Evolutionary conservation across 306 rosid species (phyloP), one percentile per base, ranked within the genome.

Genomic region (Acacia confusa): DNA sequence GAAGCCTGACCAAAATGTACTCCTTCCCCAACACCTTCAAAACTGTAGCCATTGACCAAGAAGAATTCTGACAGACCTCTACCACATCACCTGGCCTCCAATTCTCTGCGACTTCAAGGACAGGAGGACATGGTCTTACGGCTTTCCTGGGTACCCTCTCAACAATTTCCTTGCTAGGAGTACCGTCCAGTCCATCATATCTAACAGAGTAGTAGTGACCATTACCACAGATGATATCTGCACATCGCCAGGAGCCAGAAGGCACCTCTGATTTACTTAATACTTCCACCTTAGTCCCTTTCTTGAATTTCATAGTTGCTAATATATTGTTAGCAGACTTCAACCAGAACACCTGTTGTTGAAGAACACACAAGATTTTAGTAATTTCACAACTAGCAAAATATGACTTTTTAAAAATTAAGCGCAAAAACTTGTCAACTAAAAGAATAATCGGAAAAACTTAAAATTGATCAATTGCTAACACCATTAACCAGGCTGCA

Each of bases 41-140:
- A 88, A 96, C 84, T 38, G 90, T 87, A 57, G 98, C 97, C 94
- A 96, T 88, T 86, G 86, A 92, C 99, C 99, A 96, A 3, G 95
- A 89, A 50, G 84, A 86, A 65, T 88, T 88, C 75, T 86, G 89
- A 61, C 91, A 88, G 57, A 91, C 92, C 92, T 96, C 99, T 14
- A 92, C 88, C 53, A 96, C 83, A 79, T 90, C 98, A 77, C 99
- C 97, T 2, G 91, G 82, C 70, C 77, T 86, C 97, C 93, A 96
- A 85, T 82, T 83, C 45, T 81, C 87, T 4, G 74, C 76, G 28
- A 86, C 82, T 64, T 84, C 92, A 78, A 81, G 82, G 34, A 82
- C 79, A 78, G 97, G 95, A 2, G 97, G 97, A 81, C 91, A 91
- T 44, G 99, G 98, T 86, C 99, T 88, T 38, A 94, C 83, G 16